A percentile compares a stretch with the other conserved stretches of the same genome.
Evolutionary conservation across 2,329 filamentous ascomycete species (phyloP).

Genomic region (Pseudogymnoascus sp.): DNA sequence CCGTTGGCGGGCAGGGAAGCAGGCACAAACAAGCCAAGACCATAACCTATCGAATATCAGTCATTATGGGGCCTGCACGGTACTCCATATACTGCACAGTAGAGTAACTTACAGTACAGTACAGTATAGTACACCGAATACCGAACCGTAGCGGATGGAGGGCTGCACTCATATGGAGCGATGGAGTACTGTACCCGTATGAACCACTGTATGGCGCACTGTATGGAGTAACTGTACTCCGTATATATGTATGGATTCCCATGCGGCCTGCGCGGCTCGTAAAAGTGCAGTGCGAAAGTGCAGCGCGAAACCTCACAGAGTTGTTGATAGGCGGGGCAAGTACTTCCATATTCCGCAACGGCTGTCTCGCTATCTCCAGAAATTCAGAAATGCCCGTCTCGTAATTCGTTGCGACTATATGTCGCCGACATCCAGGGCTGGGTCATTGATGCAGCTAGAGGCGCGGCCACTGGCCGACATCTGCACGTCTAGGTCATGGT

Average conservation of each 20-base stretch:
- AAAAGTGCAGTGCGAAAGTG: background rate
- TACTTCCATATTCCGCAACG: slow-evolving; percentile 4
- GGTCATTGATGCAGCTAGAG: background rate
- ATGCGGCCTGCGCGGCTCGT: slow-evolving; percentile 5
- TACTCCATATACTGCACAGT: background rate
- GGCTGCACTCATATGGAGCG: background rate
- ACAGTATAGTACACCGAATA: background rate
- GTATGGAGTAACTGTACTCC: slow-evolving; percentile 6
- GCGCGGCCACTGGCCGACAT: background rate
- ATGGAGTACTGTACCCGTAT: background rate
- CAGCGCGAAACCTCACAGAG: background rate
- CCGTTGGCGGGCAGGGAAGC: slow-evolving; percentile 1
- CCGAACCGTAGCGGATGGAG: background rate
- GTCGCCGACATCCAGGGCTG: background rate
- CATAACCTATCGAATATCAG: background rate
- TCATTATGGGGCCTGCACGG: background rate
- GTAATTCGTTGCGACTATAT: background rate
- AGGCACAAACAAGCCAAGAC: slow-evolving; percentile 1
- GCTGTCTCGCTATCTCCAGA: background rate
- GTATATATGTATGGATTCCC: background rate
- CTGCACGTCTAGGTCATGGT: slow-evolving; percentile 1
- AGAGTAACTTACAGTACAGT: background rate
- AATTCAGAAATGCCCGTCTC: background rate
- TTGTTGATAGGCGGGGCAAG: background rate
- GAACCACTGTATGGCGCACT: slow-evolving; percentile 3